Evolutionary conservation across 2,329 filamentous ascomycete species (phyloP).

Genomic region (Chaetomiaceae sp.): DNA sequence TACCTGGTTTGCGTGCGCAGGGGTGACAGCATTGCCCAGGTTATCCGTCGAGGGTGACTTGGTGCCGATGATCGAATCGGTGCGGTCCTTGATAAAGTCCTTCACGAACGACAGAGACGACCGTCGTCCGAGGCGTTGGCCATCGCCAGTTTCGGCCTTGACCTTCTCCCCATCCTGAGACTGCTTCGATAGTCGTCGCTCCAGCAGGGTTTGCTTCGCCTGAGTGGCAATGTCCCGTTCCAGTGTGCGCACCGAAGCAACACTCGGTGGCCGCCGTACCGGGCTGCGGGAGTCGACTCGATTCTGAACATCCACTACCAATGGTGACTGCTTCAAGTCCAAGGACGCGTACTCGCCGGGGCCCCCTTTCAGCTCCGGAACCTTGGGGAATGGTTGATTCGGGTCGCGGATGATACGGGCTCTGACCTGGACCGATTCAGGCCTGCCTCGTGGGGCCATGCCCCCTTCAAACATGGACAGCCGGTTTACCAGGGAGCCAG

Average conservation of each 20-base stretch:
- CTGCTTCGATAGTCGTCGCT: slow-evolving; percentile 42
- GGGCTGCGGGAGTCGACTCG: slow-evolving; percentile 31
- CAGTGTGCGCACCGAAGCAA: slow-evolving; percentile 24
- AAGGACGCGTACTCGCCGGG: slow-evolving; percentile 42
- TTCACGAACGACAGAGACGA: slow-evolving; percentile 57
- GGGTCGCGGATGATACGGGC: slow-evolving; percentile 74
- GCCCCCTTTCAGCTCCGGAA: slow-evolving; percentile 39
- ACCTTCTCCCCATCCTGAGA: slow-evolving; percentile 32
- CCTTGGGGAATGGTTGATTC: slow-evolving; percentile 37
- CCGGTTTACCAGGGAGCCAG: slow-evolving; percentile 51
- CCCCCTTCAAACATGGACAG: slow-evolving; percentile 51
- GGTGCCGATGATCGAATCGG: slow-evolving; percentile 42
- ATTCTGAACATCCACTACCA: slow-evolving; percentile 53
- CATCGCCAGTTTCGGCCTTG: slow-evolving; percentile 27
- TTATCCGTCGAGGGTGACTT: slow-evolving; percentile 46
- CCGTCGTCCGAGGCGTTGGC: slow-evolving; percentile 37
- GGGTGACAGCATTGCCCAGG: slow-evolving; percentile 22
- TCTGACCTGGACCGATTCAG: slow-evolving; percentile 83
- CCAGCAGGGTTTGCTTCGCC: slow-evolving; percentile 41
- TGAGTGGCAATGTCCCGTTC: slow-evolving; percentile 20
- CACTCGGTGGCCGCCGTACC: slow-evolving; percentile 27
- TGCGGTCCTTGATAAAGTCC: slow-evolving; percentile 57
- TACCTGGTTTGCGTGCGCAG: slow-evolving; percentile 18
- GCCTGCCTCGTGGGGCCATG: slow-evolving; percentile 42
- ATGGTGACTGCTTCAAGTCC: slow-evolving; percentile 55